Conservation (phyloP, 148 eudicot genomes). For the Persicaria tinctoria region DNA sequence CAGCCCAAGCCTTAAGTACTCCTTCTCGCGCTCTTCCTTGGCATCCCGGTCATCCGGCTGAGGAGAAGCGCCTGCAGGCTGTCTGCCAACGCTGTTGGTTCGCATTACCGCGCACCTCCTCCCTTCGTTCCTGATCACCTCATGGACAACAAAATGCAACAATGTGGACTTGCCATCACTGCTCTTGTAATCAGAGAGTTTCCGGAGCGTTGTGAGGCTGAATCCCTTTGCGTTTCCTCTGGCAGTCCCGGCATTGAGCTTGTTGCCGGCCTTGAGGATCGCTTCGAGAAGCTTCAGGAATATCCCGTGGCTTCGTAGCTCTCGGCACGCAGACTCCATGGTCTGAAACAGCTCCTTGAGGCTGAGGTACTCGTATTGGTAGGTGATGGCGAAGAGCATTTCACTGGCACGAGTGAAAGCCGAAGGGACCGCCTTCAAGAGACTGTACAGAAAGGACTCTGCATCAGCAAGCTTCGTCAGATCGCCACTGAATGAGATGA, state of each 20-base stretch:
- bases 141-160: slow-evolving; percentile 80
- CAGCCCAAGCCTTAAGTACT: slow-evolving; percentile 32
- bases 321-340: slow-evolving; percentile 60
- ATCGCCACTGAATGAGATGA: slow-evolving; percentile 63
- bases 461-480: slow-evolving; percentile 67
- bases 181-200: slow-evolving; percentile 82
- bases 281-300: slow-evolving; percentile 86
- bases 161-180: slow-evolving; percentile 77
- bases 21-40: slow-evolving; percentile 25
- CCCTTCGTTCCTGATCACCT: slow-evolving; percentile 82
- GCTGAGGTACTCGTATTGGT: slow-evolving; percentile 39
- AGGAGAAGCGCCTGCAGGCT: neutral
- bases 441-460: slow-evolving; percentile 70
- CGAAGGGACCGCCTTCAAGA: slow-evolving; percentile 62
- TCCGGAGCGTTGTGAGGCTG: slow-evolving; percentile 54
- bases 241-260: slow-evolving; percentile 79
- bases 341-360: slow-evolving; percentile 42
- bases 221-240: slow-evolving; percentile 89
- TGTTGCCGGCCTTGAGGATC: slow-evolving; percentile 80
- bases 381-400: slow-evolving; percentile 61
- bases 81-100: slow-evolving; percentile 10
- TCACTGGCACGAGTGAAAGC: slow-evolving; percentile 66
- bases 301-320: slow-evolving; percentile 58
- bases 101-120: slow-evolving; percentile 28
- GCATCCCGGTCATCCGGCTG: neutral